A percentile compares a stretch with the other conserved stretches of the same genome.
phyloP scores from a whole-genome alignment of 345 rosid species.

The Bruguiera parviflora region DNA sequence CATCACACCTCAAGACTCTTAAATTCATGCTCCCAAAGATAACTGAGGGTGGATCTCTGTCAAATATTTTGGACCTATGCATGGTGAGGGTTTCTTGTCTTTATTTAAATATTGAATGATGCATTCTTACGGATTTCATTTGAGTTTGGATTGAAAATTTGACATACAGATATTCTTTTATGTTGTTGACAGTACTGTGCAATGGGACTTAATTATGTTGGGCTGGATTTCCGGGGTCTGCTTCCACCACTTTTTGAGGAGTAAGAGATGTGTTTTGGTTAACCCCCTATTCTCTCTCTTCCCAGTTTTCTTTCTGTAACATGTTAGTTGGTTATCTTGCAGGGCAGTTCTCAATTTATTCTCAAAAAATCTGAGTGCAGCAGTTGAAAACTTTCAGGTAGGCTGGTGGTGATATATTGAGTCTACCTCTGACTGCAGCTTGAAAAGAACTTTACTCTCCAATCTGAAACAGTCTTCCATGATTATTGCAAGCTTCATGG shows the following conservation, averaged over 20 bases:
- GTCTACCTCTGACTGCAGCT: slow-evolving; percentile 3
- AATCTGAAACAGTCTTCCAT: not conserved
- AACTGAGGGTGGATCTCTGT: slow-evolving; percentile 90
- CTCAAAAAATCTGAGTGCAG: slow-evolving; percentile 77
- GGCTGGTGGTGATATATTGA: not conserved
- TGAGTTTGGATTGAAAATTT: slow-evolving; percentile 3
- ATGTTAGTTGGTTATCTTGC: slow-evolving; percentile 28
- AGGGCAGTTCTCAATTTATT: slow-evolving; percentile 90
- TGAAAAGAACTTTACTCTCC: not conserved
- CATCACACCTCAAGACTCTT: slow-evolving; percentile 89
- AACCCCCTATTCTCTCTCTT: not conserved
- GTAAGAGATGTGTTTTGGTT: slow-evolving; percentile 35
- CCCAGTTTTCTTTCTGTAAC: not conserved
- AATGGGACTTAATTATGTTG: slow-evolving; percentile 94
- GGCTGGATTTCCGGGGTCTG: slow-evolving; percentile 92
- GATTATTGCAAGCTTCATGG: slow-evolving; percentile 9
- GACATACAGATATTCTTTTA: not conserved
- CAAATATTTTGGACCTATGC: slow-evolving; percentile 94
- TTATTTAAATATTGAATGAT: slow-evolving; percentile 6
- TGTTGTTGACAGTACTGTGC: slow-evolving; percentile 72
- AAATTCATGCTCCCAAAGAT: slow-evolving; percentile 93
- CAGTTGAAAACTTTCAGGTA: slow-evolving; percentile 92
- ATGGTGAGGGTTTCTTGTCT: slow-evolving; percentile 48
- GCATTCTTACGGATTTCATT: slow-evolving; percentile 5
- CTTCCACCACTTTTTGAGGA: slow-evolving; percentile 92